Evolutionary conservation across 2,329 filamentous ascomycete genomes (phyloP).

Genomic region (Scopulariopsis brevicaulis): DNA sequence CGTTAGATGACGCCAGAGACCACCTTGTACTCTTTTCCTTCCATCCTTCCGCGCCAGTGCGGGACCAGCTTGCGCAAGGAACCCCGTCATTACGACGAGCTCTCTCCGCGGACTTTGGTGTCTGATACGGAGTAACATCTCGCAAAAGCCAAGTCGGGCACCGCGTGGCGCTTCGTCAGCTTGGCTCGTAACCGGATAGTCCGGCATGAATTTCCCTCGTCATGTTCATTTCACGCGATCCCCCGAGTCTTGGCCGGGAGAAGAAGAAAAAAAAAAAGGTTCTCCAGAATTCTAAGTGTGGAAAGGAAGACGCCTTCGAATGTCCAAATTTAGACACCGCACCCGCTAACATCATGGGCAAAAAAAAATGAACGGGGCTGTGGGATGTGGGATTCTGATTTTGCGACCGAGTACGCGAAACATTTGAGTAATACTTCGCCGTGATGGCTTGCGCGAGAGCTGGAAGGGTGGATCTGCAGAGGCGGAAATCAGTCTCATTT

Average conservation of each 20-base stretch:
- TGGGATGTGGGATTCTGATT: too few relatives aligned
- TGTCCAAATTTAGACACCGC: neutral
- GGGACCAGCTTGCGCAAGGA: neutral
- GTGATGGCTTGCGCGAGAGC: too few relatives aligned
- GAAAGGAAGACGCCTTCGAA: neutral
- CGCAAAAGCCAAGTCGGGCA: neutral
- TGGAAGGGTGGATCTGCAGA: neutral
- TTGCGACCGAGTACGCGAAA: too few relatives aligned
- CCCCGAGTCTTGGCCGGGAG: neutral
- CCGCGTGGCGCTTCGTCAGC: neutral
- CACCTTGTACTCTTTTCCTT: neutral
- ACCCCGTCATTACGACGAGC: too few relatives aligned
- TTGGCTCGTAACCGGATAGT: neutral
- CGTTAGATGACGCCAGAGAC: neutral
- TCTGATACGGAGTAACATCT: too few relatives aligned
- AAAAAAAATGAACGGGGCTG: too few relatives aligned
- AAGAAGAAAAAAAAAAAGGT: neutral
- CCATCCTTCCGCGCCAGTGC: neutral
- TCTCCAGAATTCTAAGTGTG: too few relatives aligned
- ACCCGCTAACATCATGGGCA: too few relatives aligned
- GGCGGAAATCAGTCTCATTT: neutral
- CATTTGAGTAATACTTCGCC: neutral
- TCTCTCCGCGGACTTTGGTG: too few relatives aligned
- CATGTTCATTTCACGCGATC: neutral
- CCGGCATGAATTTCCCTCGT: too few relatives aligned